Conservation (phyloP, 345 rosid genomes). For the Firmiana major region DNA sequence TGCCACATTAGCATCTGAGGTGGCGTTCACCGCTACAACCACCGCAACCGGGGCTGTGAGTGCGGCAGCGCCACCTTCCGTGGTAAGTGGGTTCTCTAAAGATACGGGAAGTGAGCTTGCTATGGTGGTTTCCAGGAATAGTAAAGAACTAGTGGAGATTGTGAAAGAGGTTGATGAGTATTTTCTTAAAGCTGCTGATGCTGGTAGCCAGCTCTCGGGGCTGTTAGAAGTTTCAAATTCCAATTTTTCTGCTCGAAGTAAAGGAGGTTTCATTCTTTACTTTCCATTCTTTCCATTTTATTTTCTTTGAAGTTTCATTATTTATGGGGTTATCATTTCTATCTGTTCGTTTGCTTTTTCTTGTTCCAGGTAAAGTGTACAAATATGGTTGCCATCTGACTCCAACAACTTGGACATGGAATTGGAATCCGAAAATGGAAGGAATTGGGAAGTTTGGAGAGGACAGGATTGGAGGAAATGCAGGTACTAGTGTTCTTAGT, state of each 20-base stretch:
- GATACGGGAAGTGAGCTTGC: constrained; percentile 77
- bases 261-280: constrained; percentile 42
- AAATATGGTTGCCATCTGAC: constrained; percentile 61
- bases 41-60: constrained; percentile 34
- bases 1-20: constrained; percentile 38
- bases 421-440: constrained; percentile 51
- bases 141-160: constrained; percentile 81
- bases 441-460: constrained; percentile 40
- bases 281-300: neutral
- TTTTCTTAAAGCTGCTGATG: constrained; percentile 75
- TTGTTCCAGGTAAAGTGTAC: constrained; percentile 47
- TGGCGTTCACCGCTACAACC: constrained; percentile 29
- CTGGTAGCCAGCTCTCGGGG: constrained; percentile 61
- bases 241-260: constrained; percentile 39
- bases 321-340: neutral
- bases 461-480: constrained; percentile 21
- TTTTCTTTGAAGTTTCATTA: constrained; percentile 1
- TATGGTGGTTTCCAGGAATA: constrained; percentile 72
- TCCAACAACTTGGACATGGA: constrained; percentile 70
- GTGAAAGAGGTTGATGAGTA: constrained; percentile 91
- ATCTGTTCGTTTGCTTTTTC: neutral
- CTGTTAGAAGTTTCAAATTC: constrained; percentile 63
- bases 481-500: neutral
- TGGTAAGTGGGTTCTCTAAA: constrained; percentile 64
- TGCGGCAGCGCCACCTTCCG: constrained; percentile 45